Evolutionary conservation across 2,329 filamentous ascomycete species (phyloP), one percentile per base, ranked within the genome.

Genomic region (Setomelanomma holmii): DNA sequence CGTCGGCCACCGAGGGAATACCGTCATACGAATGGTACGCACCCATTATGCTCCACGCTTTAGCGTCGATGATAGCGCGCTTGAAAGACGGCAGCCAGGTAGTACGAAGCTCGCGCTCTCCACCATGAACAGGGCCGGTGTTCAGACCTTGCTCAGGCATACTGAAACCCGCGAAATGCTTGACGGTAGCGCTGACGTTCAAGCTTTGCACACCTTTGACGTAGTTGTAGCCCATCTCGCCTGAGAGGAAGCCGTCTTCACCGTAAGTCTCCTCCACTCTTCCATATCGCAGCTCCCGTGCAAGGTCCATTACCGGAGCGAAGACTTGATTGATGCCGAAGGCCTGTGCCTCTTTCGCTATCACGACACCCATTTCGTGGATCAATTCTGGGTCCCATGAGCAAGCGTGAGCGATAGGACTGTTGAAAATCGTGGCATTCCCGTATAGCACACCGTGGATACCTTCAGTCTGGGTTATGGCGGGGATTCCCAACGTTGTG

Each of bases 401-500:
- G 64, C 87, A 90, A 14, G 84, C 88, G 46, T 89, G 84, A 6
- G 79, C 88, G 60, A 91, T 90, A 0, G 89, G 89, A 1, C 86
- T 89, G 73, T 91, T 91, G 78, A 91, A 92, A 53, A 91, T 89
- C 1, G 89, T 91, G 2, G 87, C 88, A 68, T 91, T 91, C 8
- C 83, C 82, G 38, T 88, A 82, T 24, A 90, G 77, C 59, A 91
- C 86, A 1, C 88, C 89, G 64, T 91, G 89, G 39, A 91, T 88
- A 33, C 85, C 88, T 73, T 92, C 89, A 3, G 84, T 88, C 72
- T 91, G 89, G 12, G 89, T 85, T 60, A 90, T 81, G 1, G 89
- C 85, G 5, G 89, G 89, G 45, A 91, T 91, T 10, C 68, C 89
- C 7, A 87, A 75, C 1, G 83, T 85, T 1, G 86, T 89, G 58